Base-by-base conservation (phyloP, 768 basidiomycete species). In the Scleroderma citrinum region DNA sequence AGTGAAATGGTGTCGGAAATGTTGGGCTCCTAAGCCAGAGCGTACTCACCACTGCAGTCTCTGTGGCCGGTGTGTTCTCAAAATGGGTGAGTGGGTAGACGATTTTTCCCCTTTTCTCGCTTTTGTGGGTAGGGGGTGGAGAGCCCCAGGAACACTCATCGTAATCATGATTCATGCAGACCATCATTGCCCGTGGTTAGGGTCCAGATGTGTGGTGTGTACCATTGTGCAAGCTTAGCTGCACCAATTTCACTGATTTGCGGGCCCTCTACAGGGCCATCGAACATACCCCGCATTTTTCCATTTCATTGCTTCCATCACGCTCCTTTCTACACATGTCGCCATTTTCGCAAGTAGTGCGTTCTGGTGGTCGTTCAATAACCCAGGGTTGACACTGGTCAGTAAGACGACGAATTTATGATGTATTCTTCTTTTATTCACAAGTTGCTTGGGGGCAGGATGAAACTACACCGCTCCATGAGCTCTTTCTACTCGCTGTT, bases 111-210 rank as follows among this genome's bases (percentile, higher is more conserved):
- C 29, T 8, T 14, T 26, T 32, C n/a, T 10, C 14, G 42, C n/a
- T 16, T 12, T 7, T 13, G 38, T n/a, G 38, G 14, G 20, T 17
- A n/a, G 20, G 7, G 20, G 20, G 6, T 20, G 23, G 45, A 23
- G 29, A 38, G 16, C 7, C 14, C 17, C 46, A 4, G 6, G 6
- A 21, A 44, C 5, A 7, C 20, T n/a, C 31, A 32, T 44, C 12
- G 32, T 16, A 29, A 14, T 21, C 30, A 16, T 63, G 37, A 57
- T 40, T 45, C 47, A 39, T 47, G 10, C 56, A 91, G 88, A 92
- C 63, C 90, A 92, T 58, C 90, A 92, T 59, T 92, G 89, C 60
- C 85, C 83, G 6, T 92, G 89, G 89, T 68, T 92, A 20, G 89
- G 82, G 32, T 69, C 75, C 40, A 83, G 74, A 61, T 92, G 89